Percentiles rank a stretch among this genome's conserved stretches.
These are phyloP conservation scores for Tricholoma sp. DNA, from an alignment of 768 basidiomycete genomes.

Conservation along the genomic window DNA sequence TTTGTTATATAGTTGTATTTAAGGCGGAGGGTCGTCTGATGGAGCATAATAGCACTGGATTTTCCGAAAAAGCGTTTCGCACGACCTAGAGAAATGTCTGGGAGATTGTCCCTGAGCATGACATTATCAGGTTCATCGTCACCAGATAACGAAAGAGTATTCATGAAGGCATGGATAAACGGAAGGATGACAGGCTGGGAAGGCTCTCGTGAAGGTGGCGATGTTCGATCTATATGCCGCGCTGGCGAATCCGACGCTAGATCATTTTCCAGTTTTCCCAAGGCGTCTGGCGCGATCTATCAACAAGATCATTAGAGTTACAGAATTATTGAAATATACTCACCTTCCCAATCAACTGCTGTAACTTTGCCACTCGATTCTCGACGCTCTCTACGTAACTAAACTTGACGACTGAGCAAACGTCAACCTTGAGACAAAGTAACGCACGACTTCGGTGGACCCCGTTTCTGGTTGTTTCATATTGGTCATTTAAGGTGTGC, in stretches of 20 bases:
- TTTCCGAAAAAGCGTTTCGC: slow-evolving; percentile 48
- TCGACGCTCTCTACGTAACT: slow-evolving; percentile 59
- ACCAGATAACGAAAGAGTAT: slow-evolving; percentile 5
- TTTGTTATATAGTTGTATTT: slow-evolving; percentile 47
- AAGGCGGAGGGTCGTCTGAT: slow-evolving; percentile 47
- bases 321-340: background rate
- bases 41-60: slow-evolving; percentile 47
- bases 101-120: slow-evolving; percentile 31
- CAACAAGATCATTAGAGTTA: background rate
- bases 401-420: background rate
- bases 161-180: slow-evolving; percentile 8
- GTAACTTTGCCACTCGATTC: slow-evolving; percentile 53
- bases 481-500: background rate
- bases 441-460: slow-evolving; percentile 55
- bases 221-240: background rate
- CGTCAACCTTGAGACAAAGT: background rate
- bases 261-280: slow-evolving; percentile 11
- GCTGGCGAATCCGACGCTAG: background rate
- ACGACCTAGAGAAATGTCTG: slow-evolving; percentile 21
- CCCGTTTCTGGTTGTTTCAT: slow-evolving; percentile 37
- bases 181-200: background rate
- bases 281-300: slow-evolving; percentile 51
- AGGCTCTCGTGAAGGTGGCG: background rate
- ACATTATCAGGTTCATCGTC: slow-evolving; percentile 30
- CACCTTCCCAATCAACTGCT: slow-evolving; percentile 43